Evolutionary conservation across 441 rosid genomes (phyloP).

Genomic region (Geranium incanum): DNA sequence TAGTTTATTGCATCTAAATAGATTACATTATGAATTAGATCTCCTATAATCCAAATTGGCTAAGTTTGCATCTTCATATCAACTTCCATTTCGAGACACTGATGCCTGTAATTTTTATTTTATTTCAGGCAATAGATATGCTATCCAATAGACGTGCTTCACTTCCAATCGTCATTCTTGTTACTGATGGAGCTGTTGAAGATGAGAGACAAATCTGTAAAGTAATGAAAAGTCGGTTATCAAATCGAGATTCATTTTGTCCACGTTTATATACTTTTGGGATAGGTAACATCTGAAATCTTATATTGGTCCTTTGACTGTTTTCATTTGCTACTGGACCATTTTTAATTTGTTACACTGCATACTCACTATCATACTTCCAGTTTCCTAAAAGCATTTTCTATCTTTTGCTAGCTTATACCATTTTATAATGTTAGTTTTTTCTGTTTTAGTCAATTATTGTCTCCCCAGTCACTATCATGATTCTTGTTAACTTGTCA

Average conservation of each 20-base stretch:
- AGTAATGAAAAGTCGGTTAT: conserved; percentile 40
- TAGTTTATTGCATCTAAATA: not conserved
- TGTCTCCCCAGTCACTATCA: not conserved
- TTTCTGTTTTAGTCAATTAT: not conserved
- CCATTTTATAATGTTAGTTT: not conserved
- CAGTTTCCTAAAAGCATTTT: not conserved
- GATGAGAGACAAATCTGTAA: conserved; percentile 77
- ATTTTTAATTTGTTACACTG: not conserved
- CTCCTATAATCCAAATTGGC: not conserved
- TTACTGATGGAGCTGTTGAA: conserved; percentile 84
- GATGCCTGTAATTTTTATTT: conserved; percentile 5
- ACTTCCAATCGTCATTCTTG: conserved; percentile 69
- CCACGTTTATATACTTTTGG: conserved; percentile 87
- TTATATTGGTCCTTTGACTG: not conserved
- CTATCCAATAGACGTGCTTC: conserved; percentile 44
- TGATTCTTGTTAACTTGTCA: not conserved
- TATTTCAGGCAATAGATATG: conserved; percentile 58
- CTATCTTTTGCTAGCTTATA: conserved; percentile 5
- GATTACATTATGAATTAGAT: not conserved
- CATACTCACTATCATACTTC: not conserved
- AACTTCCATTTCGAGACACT: not conserved
- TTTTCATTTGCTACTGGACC: not conserved
- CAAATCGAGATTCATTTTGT: conserved; percentile 45
- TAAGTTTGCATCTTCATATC: not conserved
- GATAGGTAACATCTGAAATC: conserved; percentile 40